Base-by-base conservation (phyloP, 176 grass and related monocot species). In the Rhipidocladum racemiflorum region DNA sequence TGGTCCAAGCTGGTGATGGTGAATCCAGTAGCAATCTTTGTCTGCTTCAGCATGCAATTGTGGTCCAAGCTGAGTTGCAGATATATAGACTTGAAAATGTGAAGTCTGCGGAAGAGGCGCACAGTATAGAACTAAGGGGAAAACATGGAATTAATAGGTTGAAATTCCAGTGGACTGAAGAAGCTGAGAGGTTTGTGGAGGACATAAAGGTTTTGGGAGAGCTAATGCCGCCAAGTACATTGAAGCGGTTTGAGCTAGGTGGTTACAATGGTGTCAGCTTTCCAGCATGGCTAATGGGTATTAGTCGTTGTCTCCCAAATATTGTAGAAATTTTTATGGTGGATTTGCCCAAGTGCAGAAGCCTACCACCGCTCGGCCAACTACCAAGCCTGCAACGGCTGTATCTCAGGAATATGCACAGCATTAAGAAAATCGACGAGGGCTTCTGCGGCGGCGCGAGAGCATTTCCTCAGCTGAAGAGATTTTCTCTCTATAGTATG, bases 321-420 rank as follows among this genome's bases (percentile, higher is more conserved):
- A 20, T 83, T 51, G 5, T 2, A 0, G 9, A 0, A 0, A 35
- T 83, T 7, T 3, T 6, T 16, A n/a, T 49, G 2, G 6, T 1
- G 42, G 18, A 62, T 42, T 35, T 82, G 29, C 54, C 53, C 40
- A 72, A 12, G 1, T 82, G 68, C 55, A 63, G 15, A 4, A 49
- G 7, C 7, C 21, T 82, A 17, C 80, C 80, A 36, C 55, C 80
- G 15, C 40, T 82, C 6, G 35, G n/a, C 36, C 46, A 84, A 32
- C 39, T 84, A 40, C 45, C 35, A n/a, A 54, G 56, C 1, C 34
- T 84, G 6, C 4, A 40, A 28, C 2, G 1, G 0, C 1, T 83
- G 7, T 1, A 0, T 40, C 29, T 83, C 6, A 3, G 32, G 23
- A 7, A 6, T 39, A 54, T 80, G 34, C 3, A 12, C 25, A 54